Percentiles rank a stretch among this genome's conserved stretches.
Evolutionary conservation across 768 basidiomycete species (phyloP).

Genomic region (Boletus bicolor): DNA sequence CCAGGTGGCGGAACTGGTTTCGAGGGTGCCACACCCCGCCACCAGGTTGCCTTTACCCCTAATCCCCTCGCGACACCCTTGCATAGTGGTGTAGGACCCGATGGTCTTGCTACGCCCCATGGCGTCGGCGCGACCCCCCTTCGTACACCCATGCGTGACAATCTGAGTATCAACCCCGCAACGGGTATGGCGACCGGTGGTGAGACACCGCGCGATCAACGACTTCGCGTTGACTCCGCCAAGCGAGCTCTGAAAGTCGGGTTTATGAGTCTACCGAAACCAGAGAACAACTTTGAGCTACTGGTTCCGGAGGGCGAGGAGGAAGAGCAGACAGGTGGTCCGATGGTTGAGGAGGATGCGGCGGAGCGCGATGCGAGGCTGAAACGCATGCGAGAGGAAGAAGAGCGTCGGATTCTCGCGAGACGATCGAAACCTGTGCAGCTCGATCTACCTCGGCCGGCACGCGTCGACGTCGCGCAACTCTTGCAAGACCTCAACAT

Average conservation of each 20-base stretch:
- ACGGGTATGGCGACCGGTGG: conserved; percentile 54
- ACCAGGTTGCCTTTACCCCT: conserved; percentile 87
- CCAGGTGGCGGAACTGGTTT: conserved; percentile 86
- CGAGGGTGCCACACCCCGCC: conserved; percentile 92
- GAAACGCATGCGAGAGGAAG: conserved; percentile 64
- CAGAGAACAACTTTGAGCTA: conserved; percentile 97
- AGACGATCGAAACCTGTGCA: conserved; percentile 81
- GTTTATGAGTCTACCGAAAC: conserved; percentile 82
- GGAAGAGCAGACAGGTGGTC: conserved; percentile 31
- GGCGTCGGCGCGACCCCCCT: conserved; percentile 70
- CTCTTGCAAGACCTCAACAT: conserved; percentile 61
- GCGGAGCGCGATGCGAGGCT: conserved; percentile 84
- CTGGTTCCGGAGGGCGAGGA: conserved; percentile 88
- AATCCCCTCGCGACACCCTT: conserved; percentile 92
- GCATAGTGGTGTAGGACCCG: conserved; percentile 44
- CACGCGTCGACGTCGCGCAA: conserved; percentile 67
- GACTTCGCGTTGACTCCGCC: conserved; percentile 54
- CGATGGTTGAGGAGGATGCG: conserved; percentile 72
- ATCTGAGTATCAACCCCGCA: conserved; percentile 78
- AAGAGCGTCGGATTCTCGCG: conserved; percentile 76
- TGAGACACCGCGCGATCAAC: conserved; percentile 76
- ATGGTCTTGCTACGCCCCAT: conserved; percentile 54
- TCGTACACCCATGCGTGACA: conserved; percentile 94
- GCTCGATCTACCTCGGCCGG: conserved; percentile 79
- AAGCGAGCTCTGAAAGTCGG: conserved; percentile 78